Percentiles rank a stretch among this genome's conserved stretches.
Conservation (phyloP, 2,329 filamentous ascomycete species). For the Diaporthe ampelina region DNA sequence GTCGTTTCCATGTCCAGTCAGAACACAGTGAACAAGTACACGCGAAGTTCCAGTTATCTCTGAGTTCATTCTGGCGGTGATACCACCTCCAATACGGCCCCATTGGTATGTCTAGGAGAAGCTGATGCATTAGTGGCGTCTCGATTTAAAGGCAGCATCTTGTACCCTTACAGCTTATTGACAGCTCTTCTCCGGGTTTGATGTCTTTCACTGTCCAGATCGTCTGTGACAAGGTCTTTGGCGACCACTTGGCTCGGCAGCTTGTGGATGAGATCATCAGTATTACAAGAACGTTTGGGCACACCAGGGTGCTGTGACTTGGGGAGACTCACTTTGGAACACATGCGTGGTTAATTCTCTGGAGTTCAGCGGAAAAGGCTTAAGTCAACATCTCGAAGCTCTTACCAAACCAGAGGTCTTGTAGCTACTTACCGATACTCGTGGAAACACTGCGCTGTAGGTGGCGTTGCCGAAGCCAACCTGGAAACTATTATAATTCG, state of each 20-base stretch:
- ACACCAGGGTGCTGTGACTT: not conserved
- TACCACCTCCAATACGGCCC: not conserved
- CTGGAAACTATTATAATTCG: slow-evolving; percentile 24
- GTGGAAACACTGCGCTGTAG: slow-evolving; percentile 13
- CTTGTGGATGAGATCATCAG: not conserved
- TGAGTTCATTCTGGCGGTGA: not conserved
- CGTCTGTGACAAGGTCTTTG: slow-evolving; percentile 7
- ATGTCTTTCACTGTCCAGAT: slow-evolving; percentile 12
- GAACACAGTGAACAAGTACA: slow-evolving; percentile 15
- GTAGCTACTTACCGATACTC: not conserved
- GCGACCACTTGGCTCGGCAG: slow-evolving; percentile 19
- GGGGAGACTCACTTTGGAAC: slow-evolving; percentile 2
- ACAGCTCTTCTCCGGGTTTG: slow-evolving; percentile 5
- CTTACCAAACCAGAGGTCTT: too few species aligned
- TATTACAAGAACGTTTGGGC: not conserved
- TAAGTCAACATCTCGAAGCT: not conserved
- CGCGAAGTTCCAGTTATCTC: slow-evolving; percentile 7
- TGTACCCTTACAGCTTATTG: not conserved
- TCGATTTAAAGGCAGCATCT: not conserved
- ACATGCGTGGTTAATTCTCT: slow-evolving; percentile 20
- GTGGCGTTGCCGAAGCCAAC: not conserved
- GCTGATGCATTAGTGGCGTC: not conserved
- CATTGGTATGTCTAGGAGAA: slow-evolving; percentile 9
- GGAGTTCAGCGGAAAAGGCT: not conserved
- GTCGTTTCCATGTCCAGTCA: not conserved